Base-by-base conservation (phyloP, 1,284 basidiomycete species). In the Fomes fomentarius region DNA sequence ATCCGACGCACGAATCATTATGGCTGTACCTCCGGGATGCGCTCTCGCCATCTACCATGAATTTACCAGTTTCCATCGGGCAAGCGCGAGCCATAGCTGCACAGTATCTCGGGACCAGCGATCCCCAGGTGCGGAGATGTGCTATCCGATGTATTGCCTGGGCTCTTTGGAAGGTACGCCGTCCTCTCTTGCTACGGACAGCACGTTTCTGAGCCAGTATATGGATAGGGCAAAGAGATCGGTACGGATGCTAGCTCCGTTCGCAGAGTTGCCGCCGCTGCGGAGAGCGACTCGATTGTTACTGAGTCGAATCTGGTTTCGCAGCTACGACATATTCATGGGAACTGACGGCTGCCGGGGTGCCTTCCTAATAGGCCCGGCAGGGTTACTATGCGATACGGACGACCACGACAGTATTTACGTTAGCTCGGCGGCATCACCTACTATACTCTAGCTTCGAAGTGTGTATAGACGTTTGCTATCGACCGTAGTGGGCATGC, bases 1-100 rank as follows among this genome's bases (percentile, higher is more conserved):
- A 80, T 62, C 79, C 84, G 5, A 59, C 72, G 33, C 81, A 85
- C 54, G 83, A 87, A 62, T 68, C 84, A 0, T 71, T 87, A 25
- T 87, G 85, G 85, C 70, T 83, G 57, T 87, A 85, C 68, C 60
- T 83, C 34, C 75, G 82, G 4, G 58, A 63, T 10, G 63, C 61
- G 58, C 21, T 66, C 48, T n/a, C 34, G 14, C 30, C 30, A n/a
- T 14, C n/a, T 8, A 12, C n/a, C 11, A 14, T 14, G 11, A 7
- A 30, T 30, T 30, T 30, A 17, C 9, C 11, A 15, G 22, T 10
- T 22, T 7, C 11, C 21, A 15, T 14, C 22, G 9, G 21, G 33
- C 44, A 14, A 35, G 25, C 45, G 22, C 19, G 25, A n/a, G 47
- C 31, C 8, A 30, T 56, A 47, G 43, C 44, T 14, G 42, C 25